Base-by-base conservation (phyloP, 176 grass and related monocot species). In the Eremochloa ophiuroides region DNA sequence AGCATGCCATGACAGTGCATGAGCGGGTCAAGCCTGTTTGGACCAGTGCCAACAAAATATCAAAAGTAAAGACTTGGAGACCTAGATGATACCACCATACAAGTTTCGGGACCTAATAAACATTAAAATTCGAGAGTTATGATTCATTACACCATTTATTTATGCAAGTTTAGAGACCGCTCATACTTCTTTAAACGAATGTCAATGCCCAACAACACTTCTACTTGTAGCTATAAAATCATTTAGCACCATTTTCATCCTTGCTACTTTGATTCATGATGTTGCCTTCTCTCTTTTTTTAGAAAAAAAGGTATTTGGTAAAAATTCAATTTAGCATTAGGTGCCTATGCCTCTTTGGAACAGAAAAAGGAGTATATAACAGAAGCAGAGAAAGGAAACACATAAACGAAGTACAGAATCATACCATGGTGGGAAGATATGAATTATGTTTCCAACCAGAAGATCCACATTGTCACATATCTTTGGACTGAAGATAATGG, bases 401-500 rank as follows among this genome's bases (percentile, higher is more conserved):
- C 40, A 76, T 27, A 75, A 51, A 62, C 30, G 16, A 20, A 60
- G 46, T 77, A 43, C 23, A 38, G 71, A 76, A 71, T 25, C 69
- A 66, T 93, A 98, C 92, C 95, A 98, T 67, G 95, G 95, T 77
- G 90, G 88, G 66, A 91, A 90, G 56, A 98, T 88, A 47, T 77
- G 75, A 86, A 98, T 42, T 10, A 82, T 30, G 53, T 85, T 89
- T 73, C 95, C 95, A 81, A 83, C 90, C 66, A 92, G 70, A 86
- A 95, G 86, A 74, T 93, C 95, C 82, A 88, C 88, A 26, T 69
- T 84, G 35, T 75, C 88, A 82, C 95, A 98, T 81, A 91, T 75
- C 87, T 91, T 98, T 27, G 92, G 85, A 80, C 83, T 91, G 79
- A 98, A 98, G 79, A 98, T 93, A 56, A 93, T 78, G 12, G 53